Conservation (phyloP, 2,329 filamentous ascomycete genomes). For the Colletotrichum acutatum region DNA sequence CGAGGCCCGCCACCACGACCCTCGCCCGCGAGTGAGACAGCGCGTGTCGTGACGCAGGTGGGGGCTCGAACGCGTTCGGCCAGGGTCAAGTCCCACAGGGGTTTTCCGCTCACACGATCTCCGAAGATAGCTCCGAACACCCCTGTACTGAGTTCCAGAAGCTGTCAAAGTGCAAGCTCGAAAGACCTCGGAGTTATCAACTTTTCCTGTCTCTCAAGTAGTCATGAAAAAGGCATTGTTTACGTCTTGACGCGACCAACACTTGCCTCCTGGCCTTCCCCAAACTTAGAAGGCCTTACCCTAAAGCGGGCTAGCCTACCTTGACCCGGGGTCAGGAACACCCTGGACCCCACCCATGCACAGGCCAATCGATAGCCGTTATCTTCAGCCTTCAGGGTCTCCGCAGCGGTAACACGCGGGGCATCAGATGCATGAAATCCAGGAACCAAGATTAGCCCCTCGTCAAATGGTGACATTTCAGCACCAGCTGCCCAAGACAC, state of each 20-base stretch:
- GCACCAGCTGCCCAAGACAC: not conserved
- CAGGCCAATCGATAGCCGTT: not conserved
- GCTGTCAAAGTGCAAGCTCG: too few species aligned
- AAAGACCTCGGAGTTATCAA: not conserved
- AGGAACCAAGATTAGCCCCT: not conserved
- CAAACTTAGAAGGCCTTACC: not conserved
- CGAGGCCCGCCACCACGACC: slow-evolving; percentile 21
- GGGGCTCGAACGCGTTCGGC: slow-evolving; percentile 22
- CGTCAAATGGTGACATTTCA: not conserved
- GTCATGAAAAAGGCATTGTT: not conserved
- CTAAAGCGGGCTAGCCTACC: not conserved
- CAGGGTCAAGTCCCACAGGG: slow-evolving; percentile 5
- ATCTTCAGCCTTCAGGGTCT: not conserved
- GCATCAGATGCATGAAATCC: slow-evolving; percentile 18
- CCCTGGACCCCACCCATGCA: slow-evolving; percentile 13
- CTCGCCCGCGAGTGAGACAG: slow-evolving; percentile 14
- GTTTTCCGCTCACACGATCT: slow-evolving; percentile 26
- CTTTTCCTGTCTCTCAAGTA: not conserved
- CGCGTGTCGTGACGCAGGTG: slow-evolving; percentile 32
- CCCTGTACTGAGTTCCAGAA: not conserved
- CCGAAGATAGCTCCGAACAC: slow-evolving; percentile 31
- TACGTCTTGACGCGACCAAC: not conserved
- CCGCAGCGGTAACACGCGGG: slow-evolving; percentile 19
- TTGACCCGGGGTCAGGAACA: not conserved
- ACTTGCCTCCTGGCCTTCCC: not conserved